Conservation (phyloP, 148 eudicot species). For the Nepenthes mirabilis region DNA sequence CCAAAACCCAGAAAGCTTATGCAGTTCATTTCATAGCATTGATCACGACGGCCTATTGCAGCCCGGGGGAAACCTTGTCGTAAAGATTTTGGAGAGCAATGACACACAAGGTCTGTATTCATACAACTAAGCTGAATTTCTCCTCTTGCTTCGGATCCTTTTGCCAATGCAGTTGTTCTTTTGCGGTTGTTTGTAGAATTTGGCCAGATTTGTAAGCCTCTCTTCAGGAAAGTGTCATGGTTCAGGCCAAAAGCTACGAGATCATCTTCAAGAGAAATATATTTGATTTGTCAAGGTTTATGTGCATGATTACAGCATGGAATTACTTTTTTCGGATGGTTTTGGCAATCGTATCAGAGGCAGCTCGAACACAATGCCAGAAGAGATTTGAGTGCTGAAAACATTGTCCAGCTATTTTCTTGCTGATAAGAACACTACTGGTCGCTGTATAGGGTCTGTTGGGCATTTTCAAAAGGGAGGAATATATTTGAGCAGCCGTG, state of each 20-base stretch:
- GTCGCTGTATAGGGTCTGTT: no score
- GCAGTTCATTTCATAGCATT: conserved; percentile 5
- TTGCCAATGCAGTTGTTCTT: background rate
- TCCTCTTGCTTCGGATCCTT: conserved; percentile 1
- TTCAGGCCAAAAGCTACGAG: conserved; percentile 96
- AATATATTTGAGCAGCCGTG: no score
- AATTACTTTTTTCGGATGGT: no score
- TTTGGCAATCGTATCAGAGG: no score
- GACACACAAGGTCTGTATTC: conserved; percentile 46
- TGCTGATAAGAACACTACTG: no score
- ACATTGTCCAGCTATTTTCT: no score
- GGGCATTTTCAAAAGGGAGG: no score
- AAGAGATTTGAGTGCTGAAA: no score
- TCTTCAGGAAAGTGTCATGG: conserved; percentile 68
- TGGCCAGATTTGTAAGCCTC: conserved; percentile 62
- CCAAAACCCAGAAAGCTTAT: conserved; percentile 7
- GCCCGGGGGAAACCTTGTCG: conserved; percentile 68
- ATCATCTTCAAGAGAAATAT: conserved; percentile 81
- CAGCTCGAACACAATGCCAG: no score
- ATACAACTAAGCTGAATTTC: background rate
- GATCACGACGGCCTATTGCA: conserved; percentile 36
- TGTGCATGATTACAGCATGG: no score
- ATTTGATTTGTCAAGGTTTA: conserved; percentile 73
- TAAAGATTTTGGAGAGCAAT: conserved; percentile 85
- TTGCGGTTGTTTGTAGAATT: conserved; percentile 40